phyloP scores from a whole-genome alignment of 208 protist species.

The Wallacemonas collosoma region DNA sequence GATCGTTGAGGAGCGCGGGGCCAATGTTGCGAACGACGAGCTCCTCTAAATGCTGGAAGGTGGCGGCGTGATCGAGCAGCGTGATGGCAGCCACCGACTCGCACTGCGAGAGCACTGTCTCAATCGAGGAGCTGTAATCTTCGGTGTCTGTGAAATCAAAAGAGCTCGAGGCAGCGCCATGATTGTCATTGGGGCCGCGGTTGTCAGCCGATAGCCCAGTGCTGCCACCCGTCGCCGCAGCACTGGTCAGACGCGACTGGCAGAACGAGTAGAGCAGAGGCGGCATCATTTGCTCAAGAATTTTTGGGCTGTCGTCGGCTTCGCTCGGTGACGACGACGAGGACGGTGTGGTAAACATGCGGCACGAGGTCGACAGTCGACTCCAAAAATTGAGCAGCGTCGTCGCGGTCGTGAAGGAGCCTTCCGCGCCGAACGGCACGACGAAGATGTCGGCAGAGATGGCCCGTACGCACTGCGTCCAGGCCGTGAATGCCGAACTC shows the following conservation, averaged over 20 bases:
- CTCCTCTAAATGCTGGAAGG: conserved; percentile 49
- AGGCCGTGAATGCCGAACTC: conserved; percentile 44
- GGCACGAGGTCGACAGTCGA: conserved; percentile 56
- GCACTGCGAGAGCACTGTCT: conserved; percentile 59
- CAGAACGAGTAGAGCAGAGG: conserved; percentile 56
- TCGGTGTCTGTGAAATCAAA: conserved; percentile 33
- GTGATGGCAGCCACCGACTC: conserved; percentile 50
- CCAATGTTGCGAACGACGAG: conserved; percentile 56
- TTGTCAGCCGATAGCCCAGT: not conserved
- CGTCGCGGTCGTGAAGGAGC: conserved; percentile 68
- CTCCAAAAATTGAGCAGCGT: conserved; percentile 75
- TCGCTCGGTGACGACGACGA: conserved; percentile 16
- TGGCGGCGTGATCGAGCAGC: conserved; percentile 45
- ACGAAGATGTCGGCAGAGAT: conserved; percentile 68
- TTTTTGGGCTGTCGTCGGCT: conserved; percentile 28
- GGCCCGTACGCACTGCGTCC: conserved; percentile 37
- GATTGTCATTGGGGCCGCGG: conserved; percentile 12
- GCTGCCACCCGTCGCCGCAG: conserved; percentile 3
- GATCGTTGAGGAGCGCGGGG: conserved; percentile 49
- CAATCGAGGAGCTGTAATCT: conserved; percentile 48
- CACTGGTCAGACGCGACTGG: conserved; percentile 38
- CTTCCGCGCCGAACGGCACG: conserved; percentile 70
- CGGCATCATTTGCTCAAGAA: conserved; percentile 55
- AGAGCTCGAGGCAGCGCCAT: conserved; percentile 12
- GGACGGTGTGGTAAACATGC: conserved; percentile 46